Conservation (phyloP, 2,329 filamentous ascomycete genomes). For the Fusarium azukiicola region DNA sequence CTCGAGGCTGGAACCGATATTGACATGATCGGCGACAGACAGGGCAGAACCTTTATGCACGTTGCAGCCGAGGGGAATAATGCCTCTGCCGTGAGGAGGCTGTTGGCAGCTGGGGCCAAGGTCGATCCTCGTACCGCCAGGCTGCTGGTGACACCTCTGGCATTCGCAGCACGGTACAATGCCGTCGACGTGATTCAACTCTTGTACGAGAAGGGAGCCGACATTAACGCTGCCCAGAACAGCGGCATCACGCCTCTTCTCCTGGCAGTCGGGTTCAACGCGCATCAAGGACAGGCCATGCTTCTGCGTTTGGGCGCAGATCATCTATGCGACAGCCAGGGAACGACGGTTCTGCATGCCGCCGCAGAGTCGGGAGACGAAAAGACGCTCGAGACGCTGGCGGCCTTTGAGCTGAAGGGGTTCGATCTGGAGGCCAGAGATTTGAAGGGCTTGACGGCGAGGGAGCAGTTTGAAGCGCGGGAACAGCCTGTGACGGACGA, state of each 20-base stretch:
- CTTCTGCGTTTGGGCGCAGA: background rate
- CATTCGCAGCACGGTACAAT: background rate
- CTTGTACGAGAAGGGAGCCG: background rate
- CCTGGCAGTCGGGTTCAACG: background rate
- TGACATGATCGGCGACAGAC: background rate
- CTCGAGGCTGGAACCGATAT: background rate
- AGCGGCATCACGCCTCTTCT: background rate
- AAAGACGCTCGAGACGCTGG: background rate
- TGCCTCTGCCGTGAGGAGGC: background rate
- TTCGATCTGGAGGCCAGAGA: background rate
- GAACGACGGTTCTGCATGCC: background rate
- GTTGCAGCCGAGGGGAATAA: background rate
- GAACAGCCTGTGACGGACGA: background rate
- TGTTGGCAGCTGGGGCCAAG: background rate
- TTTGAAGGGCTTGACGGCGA: background rate
- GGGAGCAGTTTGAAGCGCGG: background rate
- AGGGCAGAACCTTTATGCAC: background rate
- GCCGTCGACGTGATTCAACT: background rate
- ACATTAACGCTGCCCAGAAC: background rate
- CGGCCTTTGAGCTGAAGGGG: background rate
- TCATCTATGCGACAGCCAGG: background rate
- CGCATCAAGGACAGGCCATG: background rate
- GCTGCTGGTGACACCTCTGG: background rate
- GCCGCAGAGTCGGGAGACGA: background rate
- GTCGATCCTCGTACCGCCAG: background rate